Base-by-base conservation (phyloP, 805 yeast species). In the Pichia nakasei region DNA sequence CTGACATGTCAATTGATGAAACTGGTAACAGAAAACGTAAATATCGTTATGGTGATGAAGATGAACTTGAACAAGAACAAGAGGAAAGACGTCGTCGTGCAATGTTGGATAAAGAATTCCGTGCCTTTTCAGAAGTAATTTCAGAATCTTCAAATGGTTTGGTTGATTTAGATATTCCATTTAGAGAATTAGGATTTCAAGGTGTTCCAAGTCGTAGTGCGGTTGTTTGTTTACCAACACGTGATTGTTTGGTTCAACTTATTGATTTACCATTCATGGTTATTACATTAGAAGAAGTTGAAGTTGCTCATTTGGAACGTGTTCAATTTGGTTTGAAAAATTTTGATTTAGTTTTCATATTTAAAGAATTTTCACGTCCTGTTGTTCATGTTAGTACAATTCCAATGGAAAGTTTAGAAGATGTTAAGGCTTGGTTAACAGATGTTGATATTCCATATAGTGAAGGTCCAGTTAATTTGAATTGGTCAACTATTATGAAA, bases 191-290 rank as follows among this genome's bases (percentile, higher is more conserved):
- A 44, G 98, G 97, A 24, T 93, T 93, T 75, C 85, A 80, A 53
- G 98, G 98, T 75, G 98, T 93, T 22, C 97, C 98, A 34, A 85
- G 82, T 64, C 76, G 97, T 59, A 85, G 97, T 8, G 84, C 95
- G 15, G 96, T 93, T 17, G 80, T 82, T 56, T 82, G 96, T 73
- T 85, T 91, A 79, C 98, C 98, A 41, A 89, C 97, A 0, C 81
- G 97, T 58, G 97, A 93, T 62, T 93, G 97, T 72, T 73, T 93
- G 55, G 84, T 93, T 39, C 97, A 91, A 67, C 73, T 93, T 50
- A 76, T 88, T 48, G 98, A 93, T 58, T 91, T 96, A 5, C 98
- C 98, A 41, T 93, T 89, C 60, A 68, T 89, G 61, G 97, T 91
- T 34, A 80, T 93, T 26, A 86, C 95, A 4, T 70, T 93, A 52